Base-by-base conservation (phyloP, 176 grass and related monocot genomes). In the Themeda triandra region DNA sequence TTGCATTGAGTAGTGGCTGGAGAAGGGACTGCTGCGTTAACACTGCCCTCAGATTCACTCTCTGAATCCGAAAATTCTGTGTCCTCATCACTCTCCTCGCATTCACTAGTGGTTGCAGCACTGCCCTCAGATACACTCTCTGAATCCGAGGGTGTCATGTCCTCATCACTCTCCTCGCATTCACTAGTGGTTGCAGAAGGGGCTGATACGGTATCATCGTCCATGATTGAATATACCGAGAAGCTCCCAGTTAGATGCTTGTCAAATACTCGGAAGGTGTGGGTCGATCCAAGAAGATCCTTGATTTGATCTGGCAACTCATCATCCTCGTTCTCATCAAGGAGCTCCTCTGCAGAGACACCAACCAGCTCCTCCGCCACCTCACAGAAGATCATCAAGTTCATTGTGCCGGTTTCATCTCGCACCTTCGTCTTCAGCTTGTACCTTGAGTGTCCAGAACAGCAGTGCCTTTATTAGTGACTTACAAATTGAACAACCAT, bases 321-420 rank as follows among this genome's bases (percentile, higher is more conserved):
- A 24, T 60, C 75, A 60, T 77, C 75, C 75, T 60, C 32, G 4
- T 39, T 77, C 32, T 60, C 75, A 17, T 77, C 75, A 77, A 77
- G 32, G 31, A 77, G 75, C 53, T 77, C 75, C 53, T 77, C 75
- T 2, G 75, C 75, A 0, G 75, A 40, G 32, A 77, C 32, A 62
- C 75, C 75, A 13, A 77, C 75, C 53, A 77, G 75, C 51, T 77
- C 30, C 75, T 77, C 75, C 0, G 74, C 75, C 32, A 77, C 75
- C 23, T 77, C 75, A 77, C 32, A 77, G 23, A 77, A 77, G 30
- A 77, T 77, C 53, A 77, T 77, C 75, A 77, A 14, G 18, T 25
- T 23, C 75, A 77, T 77, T 60, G 21, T 60, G 19, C 75, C 75
- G 0, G 75, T 77, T 2, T 5, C 75, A 77, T 77, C 75, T 60